Evolutionary conservation across 2,329 filamentous ascomycete species (phyloP), one percentile per base, ranked within the genome.

Genomic region (Colletotrichum kahawae): DNA sequence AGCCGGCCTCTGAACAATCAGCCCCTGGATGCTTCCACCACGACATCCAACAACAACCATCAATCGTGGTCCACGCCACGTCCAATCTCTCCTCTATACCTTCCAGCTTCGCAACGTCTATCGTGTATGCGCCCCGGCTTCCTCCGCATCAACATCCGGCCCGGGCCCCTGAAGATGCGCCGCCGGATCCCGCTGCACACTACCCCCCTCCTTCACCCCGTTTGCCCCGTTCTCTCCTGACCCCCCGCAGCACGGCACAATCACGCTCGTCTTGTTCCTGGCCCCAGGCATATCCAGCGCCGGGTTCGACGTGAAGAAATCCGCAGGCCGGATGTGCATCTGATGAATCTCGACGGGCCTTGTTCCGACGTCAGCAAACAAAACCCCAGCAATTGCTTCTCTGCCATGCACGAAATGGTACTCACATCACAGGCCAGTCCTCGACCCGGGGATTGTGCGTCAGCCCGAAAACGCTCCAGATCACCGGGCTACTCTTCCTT

Each of bases 341-440:
- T 88, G 85, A 70, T 88, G 85, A 33, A 85, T 86, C 78, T 89
- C 87, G 38, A 87, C 85, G 43, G 87, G 87, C 87, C 87, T 51
- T 51, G 16, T 24, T 29, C 29, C 27, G 12, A 29, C 21, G 33
- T 33, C 6, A 29, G 29, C 54, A 31, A 29, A 5, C 24, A 24
- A 24, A 29, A 24, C 38, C n/a, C 24, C 24, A 24, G 24, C 24
- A 24, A 24, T 24, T 24, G 24, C 24, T 24, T 24, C 24, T 24
- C 24, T 24, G 24, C 24, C 24, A 24, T 24, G 29, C 54, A 31
- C 24, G 24, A 24, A 24, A n/a, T 9, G 34, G 36, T 8, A 85
- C 87, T 85, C 78, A 88, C 87, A 88, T 89, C 12, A 88, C 87
- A 6, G 87, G 87, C 87, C 87, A 88, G 75, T 89, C 87, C 77